These are phyloP conservation scores for Trichoderma sp. DNA, from an alignment of 2,329 filamentous ascomycete species.

Conservation along the genomic window DNA sequence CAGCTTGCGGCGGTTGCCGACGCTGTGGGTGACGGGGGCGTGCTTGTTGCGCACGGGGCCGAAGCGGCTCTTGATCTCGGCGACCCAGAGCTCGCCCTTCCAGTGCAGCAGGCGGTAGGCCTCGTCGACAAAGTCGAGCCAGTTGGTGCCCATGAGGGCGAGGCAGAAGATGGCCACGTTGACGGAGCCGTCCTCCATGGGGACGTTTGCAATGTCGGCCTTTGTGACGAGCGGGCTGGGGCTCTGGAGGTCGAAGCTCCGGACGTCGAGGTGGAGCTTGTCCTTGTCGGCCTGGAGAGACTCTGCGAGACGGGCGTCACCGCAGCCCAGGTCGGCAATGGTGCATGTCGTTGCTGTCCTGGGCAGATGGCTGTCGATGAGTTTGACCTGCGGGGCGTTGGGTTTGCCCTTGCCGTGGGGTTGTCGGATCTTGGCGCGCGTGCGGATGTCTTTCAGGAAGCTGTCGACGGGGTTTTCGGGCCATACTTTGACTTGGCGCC, in stretches of 20 bases:
- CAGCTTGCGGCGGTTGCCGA: constrained; percentile 59
- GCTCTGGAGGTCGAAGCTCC: constrained; percentile 85
- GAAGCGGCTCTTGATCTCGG: constrained; percentile 95
- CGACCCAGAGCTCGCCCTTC: constrained; percentile 96
- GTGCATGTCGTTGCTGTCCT: constrained; percentile 73
- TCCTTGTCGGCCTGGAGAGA: constrained; percentile 65
- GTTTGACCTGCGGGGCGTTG: constrained; percentile 36
- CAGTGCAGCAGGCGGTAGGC: constrained; percentile 88
- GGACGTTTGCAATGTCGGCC: constrained; percentile 86
- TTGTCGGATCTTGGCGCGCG: constrained; percentile 61
- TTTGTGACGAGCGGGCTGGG: constrained; percentile 77
- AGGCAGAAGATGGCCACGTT: constrained; percentile 95
- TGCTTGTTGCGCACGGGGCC: constrained; percentile 46
- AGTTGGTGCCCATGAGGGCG: constrained; percentile 98
- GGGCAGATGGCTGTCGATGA: constrained; percentile 60
- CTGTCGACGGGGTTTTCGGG: constrained; percentile 93
- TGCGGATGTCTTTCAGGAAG: constrained; percentile 74
- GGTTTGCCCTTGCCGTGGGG: constrained; percentile 39
- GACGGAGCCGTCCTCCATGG: constrained; percentile 72
- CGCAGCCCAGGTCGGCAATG: constrained; percentile 91
- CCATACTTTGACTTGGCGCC: constrained; percentile 93
- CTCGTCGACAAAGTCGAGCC: constrained; percentile 95
- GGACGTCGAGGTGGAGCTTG: constrained; percentile 72
- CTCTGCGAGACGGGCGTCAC: constrained; percentile 80
- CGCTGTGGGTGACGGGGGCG: constrained; percentile 65